Evolutionary conservation across 768 basidiomycete genomes (phyloP).

Genomic region (Clathrus columnatus): DNA sequence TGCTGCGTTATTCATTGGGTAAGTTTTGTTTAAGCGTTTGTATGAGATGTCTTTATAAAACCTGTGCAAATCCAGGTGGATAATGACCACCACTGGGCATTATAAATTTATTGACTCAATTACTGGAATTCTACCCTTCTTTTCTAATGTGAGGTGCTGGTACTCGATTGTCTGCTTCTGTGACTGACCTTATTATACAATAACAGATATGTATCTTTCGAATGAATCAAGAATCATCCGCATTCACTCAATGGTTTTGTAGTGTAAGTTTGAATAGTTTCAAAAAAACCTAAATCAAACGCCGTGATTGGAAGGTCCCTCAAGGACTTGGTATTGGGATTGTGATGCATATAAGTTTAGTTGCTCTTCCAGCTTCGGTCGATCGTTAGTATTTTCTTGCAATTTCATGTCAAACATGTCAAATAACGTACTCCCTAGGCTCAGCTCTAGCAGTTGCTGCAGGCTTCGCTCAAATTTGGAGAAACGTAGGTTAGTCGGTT

Average conservation of each 20-base stretch:
- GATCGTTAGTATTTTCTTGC: slow-evolving; percentile 36
- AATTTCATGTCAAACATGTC: neutral
- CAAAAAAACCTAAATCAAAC: neutral
- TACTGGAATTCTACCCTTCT: no score
- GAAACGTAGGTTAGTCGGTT: slow-evolving; percentile 40
- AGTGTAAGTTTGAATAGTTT: slow-evolving; percentile 34
- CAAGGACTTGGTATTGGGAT: slow-evolving; percentile 69
- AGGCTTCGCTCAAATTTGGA: slow-evolving; percentile 58
- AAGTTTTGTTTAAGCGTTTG: slow-evolving; percentile 5
- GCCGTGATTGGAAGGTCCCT: slow-evolving; percentile 38
- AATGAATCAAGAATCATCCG: slow-evolving; percentile 44
- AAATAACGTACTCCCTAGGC: slow-evolving; percentile 25
- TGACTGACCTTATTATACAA: no score
- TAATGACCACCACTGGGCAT: slow-evolving; percentile 55
- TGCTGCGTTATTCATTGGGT: slow-evolving; percentile 62
- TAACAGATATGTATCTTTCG: no score
- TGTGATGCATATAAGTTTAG: slow-evolving; percentile 59
- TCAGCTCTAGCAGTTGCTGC: slow-evolving; percentile 59
- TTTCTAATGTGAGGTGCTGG: no score
- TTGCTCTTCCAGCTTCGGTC: slow-evolving; percentile 55
- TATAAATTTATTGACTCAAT: no score
- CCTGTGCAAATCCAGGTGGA: slow-evolving; percentile 28
- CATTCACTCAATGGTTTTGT: slow-evolving; percentile 46
- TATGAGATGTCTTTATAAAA: neutral
- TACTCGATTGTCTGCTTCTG: no score